Base-by-base conservation (phyloP, 805 yeast species). In the Spathaspora boniae region DNA sequence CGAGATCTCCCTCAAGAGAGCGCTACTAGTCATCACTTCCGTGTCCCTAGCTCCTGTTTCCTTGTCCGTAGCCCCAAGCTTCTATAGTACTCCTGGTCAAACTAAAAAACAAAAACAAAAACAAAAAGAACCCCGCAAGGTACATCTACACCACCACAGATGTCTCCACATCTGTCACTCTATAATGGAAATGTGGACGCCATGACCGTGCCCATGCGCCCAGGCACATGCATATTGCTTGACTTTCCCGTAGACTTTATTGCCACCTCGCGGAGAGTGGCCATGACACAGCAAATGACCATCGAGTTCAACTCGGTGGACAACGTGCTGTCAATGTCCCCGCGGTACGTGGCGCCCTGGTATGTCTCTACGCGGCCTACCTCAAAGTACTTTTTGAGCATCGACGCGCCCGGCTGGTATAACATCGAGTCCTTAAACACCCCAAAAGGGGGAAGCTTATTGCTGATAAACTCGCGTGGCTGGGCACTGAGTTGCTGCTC, bases 371-470 rank as follows among this genome's bases (percentile, higher is more conserved):
- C 32, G 33, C 41, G 51, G 9, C 67, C 71, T 12, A 50, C 43
- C 33, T 65, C 70, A 8, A 56, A 37, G 38, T 46, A 65, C 40
- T 53, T 62, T 34, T 60, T 65, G n/a, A 70, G 72, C 2, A 56
- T 18, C 20, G 44, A 46, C 15, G 44, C 28, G 6, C 36, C 37
- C 16, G 46, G 41, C 15, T 44, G 23, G 39, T 60, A 63, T 6
- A 47, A 38, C 15, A 53, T 30, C 1, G 59, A 40, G 38, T 65
- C 69, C 30, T 47, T 48, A 29, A 56, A 62, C 5, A 43, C 39
- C 6, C 68, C 70, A 44, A 67, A 67, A 1, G 71, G 70, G 1
- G 72, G 72, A 34, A 56, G 39, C 11, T 57, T 50, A 36, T 48
- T 44, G 9, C 68, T 61, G 9, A 62, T 44, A 41, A 42, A 46